Evolutionary conservation across 768 basidiomycete genomes (phyloP).

Genomic region (Termitomyces sp.): DNA sequence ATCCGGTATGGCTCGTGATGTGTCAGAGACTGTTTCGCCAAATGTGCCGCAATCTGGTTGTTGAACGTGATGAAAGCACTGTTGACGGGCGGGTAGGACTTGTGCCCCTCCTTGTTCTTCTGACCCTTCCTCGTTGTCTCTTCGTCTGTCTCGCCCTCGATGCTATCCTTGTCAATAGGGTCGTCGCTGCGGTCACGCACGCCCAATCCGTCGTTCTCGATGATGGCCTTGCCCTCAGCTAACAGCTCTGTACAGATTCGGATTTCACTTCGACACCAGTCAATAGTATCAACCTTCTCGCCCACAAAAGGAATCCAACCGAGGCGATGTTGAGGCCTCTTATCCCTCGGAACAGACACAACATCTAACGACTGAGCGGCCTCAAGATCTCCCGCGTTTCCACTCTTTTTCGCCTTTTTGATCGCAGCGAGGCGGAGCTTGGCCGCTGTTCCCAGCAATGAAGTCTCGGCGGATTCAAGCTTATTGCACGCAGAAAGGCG

Average conservation of each 20-base stretch:
- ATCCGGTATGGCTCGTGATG: constrained; percentile 87
- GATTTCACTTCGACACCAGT: constrained; percentile 84
- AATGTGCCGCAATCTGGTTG: constrained; percentile 88
- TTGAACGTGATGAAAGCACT: constrained; percentile 91
- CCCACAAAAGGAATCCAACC: constrained; percentile 64
- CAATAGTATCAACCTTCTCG: constrained; percentile 89
- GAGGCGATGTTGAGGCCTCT: constrained; percentile 81
- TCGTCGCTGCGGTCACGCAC: constrained; percentile 18
- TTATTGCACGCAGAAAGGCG: constrained; percentile 71
- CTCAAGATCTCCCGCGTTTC: constrained; percentile 21
- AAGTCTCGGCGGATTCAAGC: constrained; percentile 85
- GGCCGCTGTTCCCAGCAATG: constrained; percentile 70
- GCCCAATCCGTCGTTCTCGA: constrained; percentile 30
- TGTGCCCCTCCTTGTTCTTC: constrained; percentile 15
- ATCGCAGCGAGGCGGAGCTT: constrained; percentile 63
- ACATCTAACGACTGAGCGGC: constrained; percentile 23
- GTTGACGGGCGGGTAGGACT: constrained; percentile 55
- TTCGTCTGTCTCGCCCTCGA: constrained; percentile 12
- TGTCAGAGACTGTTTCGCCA: constrained; percentile 71
- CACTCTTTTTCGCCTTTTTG: constrained; percentile 43
- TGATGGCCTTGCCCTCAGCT: constrained; percentile 44
- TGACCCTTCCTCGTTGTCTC: background rate
- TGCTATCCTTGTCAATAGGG: constrained; percentile 9
- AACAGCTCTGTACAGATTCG: constrained; percentile 49
- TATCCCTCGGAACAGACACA: constrained; percentile 55